Evolutionary conservation across 2,329 filamentous ascomycete species (phyloP).

Genomic region (Kalmusia sp.): DNA sequence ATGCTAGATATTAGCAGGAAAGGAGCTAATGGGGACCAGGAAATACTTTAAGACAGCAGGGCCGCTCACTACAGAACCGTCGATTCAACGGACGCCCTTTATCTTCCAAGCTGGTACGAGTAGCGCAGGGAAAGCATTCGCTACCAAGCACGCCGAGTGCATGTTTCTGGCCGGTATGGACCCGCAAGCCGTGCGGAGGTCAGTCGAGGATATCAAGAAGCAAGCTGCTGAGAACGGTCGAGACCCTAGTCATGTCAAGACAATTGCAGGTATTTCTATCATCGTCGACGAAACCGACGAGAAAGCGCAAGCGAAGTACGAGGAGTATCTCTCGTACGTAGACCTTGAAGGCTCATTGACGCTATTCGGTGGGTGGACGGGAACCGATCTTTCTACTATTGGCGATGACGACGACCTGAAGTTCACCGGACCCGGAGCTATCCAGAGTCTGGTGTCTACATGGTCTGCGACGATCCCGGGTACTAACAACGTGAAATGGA

Average conservation of each 20-base stretch:
- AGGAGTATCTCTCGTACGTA: conserved; percentile 52
- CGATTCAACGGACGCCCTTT: conserved; percentile 69
- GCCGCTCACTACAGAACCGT: conserved; percentile 69
- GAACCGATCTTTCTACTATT: conserved; percentile 66
- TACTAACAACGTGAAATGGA: background rate
- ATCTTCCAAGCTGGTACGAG: conserved; percentile 73
- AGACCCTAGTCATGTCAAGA: conserved; percentile 66
- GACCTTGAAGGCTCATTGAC: conserved; percentile 69
- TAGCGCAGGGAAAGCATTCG: conserved; percentile 67
- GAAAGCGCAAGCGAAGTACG: conserved; percentile 67
- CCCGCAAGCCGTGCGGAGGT: conserved; percentile 64
- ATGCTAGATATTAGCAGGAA: too few species aligned
- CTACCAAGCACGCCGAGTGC: conserved; percentile 71
- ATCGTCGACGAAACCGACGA: conserved; percentile 69
- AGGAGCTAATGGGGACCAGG: too few species aligned
- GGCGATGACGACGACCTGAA: conserved; percentile 31
- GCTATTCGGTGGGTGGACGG: conserved; percentile 75
- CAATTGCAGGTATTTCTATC: conserved; percentile 69
- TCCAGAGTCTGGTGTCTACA: background rate
- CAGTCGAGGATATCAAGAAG: conserved; percentile 65
- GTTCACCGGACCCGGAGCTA: background rate
- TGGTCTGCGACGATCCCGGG: background rate
- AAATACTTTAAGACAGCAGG: too few species aligned
- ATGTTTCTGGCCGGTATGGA: conserved; percentile 71
- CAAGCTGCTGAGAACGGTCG: conserved; percentile 62